Conservation (phyloP, 805 yeast genomes). For the Ogataea dorogensis region DNA sequence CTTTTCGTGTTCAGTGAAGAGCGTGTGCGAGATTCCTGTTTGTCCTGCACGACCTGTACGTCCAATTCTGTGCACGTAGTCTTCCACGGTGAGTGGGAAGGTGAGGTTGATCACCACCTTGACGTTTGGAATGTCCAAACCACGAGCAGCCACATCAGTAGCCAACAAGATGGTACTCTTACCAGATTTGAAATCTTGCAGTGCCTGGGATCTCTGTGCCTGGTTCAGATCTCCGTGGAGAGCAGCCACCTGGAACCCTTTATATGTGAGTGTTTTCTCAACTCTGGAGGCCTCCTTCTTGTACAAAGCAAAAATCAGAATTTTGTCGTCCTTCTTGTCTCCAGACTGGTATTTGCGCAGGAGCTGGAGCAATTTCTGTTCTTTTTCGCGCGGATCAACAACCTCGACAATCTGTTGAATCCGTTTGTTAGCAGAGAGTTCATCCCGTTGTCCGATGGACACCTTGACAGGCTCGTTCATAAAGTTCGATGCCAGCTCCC, state of each 20-base stretch:
- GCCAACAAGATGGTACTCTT: slow-evolving; percentile 76
- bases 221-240: slow-evolving; percentile 96
- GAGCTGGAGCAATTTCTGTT: slow-evolving; percentile 67
- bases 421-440: slow-evolving; percentile 89
- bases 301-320: slow-evolving; percentile 89
- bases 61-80: slow-evolving; percentile 95
- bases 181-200: slow-evolving; percentile 82
- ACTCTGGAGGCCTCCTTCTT: slow-evolving; percentile 95
- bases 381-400: slow-evolving; percentile 77
- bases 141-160: slow-evolving; percentile 98
- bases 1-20: slow-evolving; percentile 95
- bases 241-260: slow-evolving; percentile 83
- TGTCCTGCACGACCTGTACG: slow-evolving; percentile 98
- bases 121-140: slow-evolving; percentile 95
- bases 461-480: slow-evolving; percentile 87
- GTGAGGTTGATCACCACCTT: slow-evolving; percentile 93
- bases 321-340: slow-evolving; percentile 65
- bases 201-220: slow-evolving; percentile 85
- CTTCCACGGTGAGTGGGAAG: slow-evolving; percentile 95
- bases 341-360: slow-evolving; percentile 74
- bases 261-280: slow-evolving; percentile 68
- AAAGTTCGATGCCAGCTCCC: slow-evolving; percentile 83
- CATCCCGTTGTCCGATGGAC: slow-evolving; percentile 92
- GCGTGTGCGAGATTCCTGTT: slow-evolving; percentile 90
- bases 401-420: slow-evolving; percentile 94